Evolutionary conservation across 1,284 basidiomycete genomes (phyloP).

Genomic region (Ganoderma leucocontextum): DNA sequence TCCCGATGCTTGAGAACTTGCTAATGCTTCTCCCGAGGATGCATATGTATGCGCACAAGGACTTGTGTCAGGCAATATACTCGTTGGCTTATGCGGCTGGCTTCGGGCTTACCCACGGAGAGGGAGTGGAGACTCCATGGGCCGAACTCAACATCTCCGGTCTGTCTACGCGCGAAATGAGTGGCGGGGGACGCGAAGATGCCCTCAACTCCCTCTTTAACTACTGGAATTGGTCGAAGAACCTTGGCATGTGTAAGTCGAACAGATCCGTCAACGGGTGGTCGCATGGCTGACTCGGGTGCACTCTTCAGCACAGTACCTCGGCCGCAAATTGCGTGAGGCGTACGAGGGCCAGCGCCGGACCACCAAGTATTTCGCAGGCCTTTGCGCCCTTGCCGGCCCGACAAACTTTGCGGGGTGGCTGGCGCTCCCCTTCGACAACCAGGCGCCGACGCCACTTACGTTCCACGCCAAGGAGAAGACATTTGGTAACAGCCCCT

Average conservation of each 20-base stretch:
- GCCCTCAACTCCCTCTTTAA: constrained; percentile 2
- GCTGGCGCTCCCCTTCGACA: constrained; percentile 3
- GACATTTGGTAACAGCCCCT: not conserved
- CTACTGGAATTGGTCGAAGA: constrained; percentile 14
- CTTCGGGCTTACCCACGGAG: constrained; percentile 7
- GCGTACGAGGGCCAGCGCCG: not conserved
- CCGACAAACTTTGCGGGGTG: not conserved
- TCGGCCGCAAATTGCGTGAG: not conserved
- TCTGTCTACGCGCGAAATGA: constrained; percentile 11
- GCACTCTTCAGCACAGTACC: not conserved
- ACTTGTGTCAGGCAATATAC: constrained; percentile 15
- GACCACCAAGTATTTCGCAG: constrained; percentile 6
- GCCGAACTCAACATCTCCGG: constrained; percentile 6
- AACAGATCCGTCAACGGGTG: no score
- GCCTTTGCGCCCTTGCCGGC: not conserved
- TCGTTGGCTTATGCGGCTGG: not conserved
- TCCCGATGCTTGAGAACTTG: constrained; percentile 2
- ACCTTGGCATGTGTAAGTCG: not conserved
- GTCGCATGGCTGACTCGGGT: not conserved
- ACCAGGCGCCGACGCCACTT: constrained; percentile 4
- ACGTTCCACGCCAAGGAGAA: constrained; percentile 14
- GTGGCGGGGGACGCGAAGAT: not conserved
- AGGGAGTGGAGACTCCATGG: constrained; percentile 17
- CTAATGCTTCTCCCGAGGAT: not conserved
- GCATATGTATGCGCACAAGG: constrained; percentile 15